Evolutionary conservation across 257 asterid genomes (phyloP).

Genomic region (Schizonepeta tenuifolia): DNA sequence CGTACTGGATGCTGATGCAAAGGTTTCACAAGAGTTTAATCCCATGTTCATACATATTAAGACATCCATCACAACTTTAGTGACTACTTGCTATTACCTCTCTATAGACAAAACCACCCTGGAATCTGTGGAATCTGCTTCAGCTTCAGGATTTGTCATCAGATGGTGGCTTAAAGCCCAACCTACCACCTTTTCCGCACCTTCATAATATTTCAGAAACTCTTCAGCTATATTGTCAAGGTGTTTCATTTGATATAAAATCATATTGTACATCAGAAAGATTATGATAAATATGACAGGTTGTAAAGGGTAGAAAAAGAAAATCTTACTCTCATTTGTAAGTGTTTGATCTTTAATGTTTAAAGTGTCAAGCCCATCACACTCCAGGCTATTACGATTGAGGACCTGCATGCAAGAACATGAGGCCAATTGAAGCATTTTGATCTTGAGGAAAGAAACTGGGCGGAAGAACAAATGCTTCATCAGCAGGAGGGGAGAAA

Average conservation of each 20-base stretch:
- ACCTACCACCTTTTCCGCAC: conserved; percentile 84
- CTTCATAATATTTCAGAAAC: conserved; percentile 47
- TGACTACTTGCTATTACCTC: conserved; percentile 56
- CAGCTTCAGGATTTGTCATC: conserved; percentile 60
- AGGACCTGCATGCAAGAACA: conserved; percentile 65
- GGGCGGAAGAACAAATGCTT: background rate
- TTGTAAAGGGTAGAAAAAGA: conserved; percentile 14
- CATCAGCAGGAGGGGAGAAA: background rate
- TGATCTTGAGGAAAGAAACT: background rate
- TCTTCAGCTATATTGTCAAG: conserved; percentile 23
- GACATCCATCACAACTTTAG: conserved; percentile 23
- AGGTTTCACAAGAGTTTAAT: conserved; percentile 28
- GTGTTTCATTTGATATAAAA: conserved; percentile 13
- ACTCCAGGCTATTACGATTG: conserved; percentile 69
- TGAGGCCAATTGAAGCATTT: conserved; percentile 3
- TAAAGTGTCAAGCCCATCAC: conserved; percentile 69
- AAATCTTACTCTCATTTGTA: conserved; percentile 72
- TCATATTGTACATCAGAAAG: background rate
- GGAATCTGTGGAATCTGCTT: conserved; percentile 37
- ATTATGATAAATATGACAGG: conserved; percentile 11
- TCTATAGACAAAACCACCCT: conserved; percentile 61
- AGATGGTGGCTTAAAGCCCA: conserved; percentile 82
- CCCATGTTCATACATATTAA: conserved; percentile 6
- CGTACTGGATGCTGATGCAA: conserved; percentile 68
- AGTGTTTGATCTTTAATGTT: conserved; percentile 78